A percentile compares a stretch with the other conserved stretches of the same genome.
phyloP scores from a whole-genome alignment of 768 basidiomycete genomes.

The Phallus indusiatus region DNA sequence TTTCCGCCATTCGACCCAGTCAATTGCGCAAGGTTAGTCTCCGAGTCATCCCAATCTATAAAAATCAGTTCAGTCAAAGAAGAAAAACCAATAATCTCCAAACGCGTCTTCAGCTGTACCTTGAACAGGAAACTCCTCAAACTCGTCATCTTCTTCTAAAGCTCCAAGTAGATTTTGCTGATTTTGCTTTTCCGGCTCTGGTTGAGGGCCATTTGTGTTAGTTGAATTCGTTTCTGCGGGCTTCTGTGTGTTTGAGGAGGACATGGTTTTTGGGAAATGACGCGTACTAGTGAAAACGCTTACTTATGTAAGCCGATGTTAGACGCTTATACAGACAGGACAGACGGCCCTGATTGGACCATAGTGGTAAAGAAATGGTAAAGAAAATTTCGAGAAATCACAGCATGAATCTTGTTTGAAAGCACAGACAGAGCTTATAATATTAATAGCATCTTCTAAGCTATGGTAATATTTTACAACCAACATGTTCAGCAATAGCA shows the following conservation, averaged over 20 bases:
- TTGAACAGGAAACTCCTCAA: constrained; percentile 84
- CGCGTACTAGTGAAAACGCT: background rate
- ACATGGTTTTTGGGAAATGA: background rate
- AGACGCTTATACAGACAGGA: too few species aligned
- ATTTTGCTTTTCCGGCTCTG: constrained; percentile 7
- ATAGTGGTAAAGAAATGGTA: too few species aligned
- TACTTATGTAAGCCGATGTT: too few species aligned
- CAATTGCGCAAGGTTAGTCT: constrained; percentile 74
- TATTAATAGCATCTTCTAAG: too few species aligned
- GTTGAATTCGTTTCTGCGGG: background rate
- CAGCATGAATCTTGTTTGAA: too few species aligned
- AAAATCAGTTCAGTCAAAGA: background rate
- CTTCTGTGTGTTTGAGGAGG: background rate
- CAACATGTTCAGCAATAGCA: too few species aligned
- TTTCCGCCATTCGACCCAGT: constrained; percentile 65
- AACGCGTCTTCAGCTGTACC: constrained; percentile 35
- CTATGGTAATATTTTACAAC: too few species aligned
- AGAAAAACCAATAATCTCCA: background rate
- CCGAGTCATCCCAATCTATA: constrained; percentile 79
- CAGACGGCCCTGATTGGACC: too few species aligned
- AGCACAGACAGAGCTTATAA: too few species aligned
- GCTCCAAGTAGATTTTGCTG: constrained; percentile 67
- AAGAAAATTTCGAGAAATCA: too few species aligned
- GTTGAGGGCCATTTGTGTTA: background rate
- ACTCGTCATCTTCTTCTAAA: constrained; percentile 97